Evolutionary conservation across 371 early-diverging fungal genomes (phyloP).

Genomic region (Chytridiales sp.): DNA sequence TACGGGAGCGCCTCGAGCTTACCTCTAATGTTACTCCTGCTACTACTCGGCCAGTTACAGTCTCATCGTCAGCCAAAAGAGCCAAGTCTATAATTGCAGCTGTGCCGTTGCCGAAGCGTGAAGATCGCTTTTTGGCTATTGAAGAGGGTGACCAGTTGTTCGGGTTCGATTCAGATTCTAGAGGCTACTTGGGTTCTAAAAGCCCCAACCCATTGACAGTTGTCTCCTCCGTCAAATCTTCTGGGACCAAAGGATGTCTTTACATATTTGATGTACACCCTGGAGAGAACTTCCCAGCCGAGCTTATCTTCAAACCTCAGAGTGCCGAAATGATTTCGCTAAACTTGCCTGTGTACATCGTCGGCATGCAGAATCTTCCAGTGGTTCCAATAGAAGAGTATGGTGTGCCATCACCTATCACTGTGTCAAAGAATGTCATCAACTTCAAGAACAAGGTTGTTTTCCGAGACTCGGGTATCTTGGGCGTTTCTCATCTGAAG

Average conservation of each 20-base stretch:
- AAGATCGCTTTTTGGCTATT: background rate
- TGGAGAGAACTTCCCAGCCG: slow-evolving; percentile 19
- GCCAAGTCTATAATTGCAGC: no score
- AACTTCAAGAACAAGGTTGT: slow-evolving; percentile 48
- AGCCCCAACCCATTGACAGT: no score
- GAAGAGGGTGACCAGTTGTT: slow-evolving; percentile 3
- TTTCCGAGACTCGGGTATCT: slow-evolving; percentile 23
- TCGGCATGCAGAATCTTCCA: slow-evolving; percentile 17
- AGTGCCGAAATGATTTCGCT: slow-evolving; percentile 9
- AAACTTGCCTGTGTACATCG: slow-evolving; percentile 24
- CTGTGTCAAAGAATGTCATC: slow-evolving; percentile 26
- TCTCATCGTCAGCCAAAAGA: slow-evolving; percentile 9
- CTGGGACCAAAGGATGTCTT: background rate
- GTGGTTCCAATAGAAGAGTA: slow-evolving; percentile 22
- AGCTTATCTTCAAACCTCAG: slow-evolving; percentile 32
- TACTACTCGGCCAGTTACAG: slow-evolving; percentile 11
- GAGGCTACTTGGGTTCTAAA: no score
- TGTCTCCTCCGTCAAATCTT: no score
- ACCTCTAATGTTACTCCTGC: slow-evolving; percentile 1
- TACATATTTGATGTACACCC: slow-evolving; percentile 36
- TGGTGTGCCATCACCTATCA: slow-evolving; percentile 39
- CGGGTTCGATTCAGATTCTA: slow-evolving; percentile 1
- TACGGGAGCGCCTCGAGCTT: no score
- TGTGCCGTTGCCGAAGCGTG: background rate
- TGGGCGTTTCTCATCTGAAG: slow-evolving; percentile 36